These are phyloP conservation scores for Phaeosphaeria sp. DNA, from an alignment of 2,329 filamentous ascomycete species.

Conservation along the genomic window DNA sequence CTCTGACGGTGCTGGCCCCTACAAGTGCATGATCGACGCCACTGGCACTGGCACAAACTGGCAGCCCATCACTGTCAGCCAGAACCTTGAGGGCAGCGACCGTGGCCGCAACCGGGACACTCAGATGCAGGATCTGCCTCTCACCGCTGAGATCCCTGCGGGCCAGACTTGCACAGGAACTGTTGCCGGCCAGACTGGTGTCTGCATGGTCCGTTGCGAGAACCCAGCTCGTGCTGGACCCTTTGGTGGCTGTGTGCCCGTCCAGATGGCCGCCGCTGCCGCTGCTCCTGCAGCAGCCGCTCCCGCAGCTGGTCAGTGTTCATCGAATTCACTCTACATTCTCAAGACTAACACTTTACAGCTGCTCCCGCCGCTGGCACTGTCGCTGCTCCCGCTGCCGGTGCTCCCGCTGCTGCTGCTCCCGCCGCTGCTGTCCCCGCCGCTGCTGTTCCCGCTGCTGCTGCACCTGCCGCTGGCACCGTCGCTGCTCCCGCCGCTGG, in stretches of 20 bases:
- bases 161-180: constrained; percentile 65
- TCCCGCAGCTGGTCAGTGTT: not conserved
- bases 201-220: constrained; percentile 69
- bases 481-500: constrained; percentile 6
- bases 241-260: constrained; percentile 67
- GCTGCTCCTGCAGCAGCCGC: constrained; percentile 12
- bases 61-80: constrained; percentile 61
- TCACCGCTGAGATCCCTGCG: constrained; percentile 65
- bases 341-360: constrained; percentile 6
- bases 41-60: constrained; percentile 64
- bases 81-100: constrained; percentile 60
- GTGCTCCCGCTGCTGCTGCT: constrained; percentile 7
- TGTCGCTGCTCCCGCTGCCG: constrained; percentile 8
- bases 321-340: too few species aligned
- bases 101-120: constrained; percentile 52
- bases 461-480: not conserved
- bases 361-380: constrained; percentile 10
- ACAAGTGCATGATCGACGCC: constrained; percentile 68
- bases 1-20: constrained; percentile 69
- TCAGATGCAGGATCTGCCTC: constrained; percentile 49
- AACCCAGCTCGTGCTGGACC: constrained; percentile 67
- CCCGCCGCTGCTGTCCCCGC: constrained; percentile 8
- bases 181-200: constrained; percentile 64
- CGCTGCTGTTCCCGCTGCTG: constrained; percentile 9
- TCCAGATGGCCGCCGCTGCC: constrained; percentile 55